These are phyloP conservation scores for Anthracocystis setariae DNA, from an alignment of 1,284 basidiomycete genomes.

Conservation along the genomic window DNA sequence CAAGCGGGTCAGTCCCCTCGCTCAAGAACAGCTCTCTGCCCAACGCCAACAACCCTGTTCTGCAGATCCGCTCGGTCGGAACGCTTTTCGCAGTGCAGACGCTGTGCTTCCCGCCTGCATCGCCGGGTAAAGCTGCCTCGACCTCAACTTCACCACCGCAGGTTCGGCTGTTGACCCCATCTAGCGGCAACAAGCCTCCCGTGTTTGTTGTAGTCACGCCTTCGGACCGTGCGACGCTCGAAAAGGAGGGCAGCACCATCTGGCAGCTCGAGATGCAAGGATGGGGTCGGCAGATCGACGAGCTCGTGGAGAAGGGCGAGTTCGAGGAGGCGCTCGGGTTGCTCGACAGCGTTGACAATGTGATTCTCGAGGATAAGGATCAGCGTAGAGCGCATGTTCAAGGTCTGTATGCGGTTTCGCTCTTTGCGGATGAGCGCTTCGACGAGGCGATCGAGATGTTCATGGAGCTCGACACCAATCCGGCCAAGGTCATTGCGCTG, in stretches of 20 bases:
- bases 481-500: conserved; percentile 89
- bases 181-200: conserved; percentile 43
- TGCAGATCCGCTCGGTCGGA: conserved; percentile 54
- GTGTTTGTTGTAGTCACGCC: conserved; percentile 48
- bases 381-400: conserved; percentile 62
- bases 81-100: conserved; percentile 58
- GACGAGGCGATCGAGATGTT: conserved; percentile 86
- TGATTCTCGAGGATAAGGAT: conserved; percentile 74
- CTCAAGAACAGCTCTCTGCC: conserved; percentile 34
- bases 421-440: conserved; percentile 77
- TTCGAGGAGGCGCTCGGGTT: conserved; percentile 85
- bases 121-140: conserved; percentile 5
- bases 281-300: conserved; percentile 85
- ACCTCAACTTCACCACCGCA: conserved; percentile 24
- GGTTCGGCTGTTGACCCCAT: conserved; percentile 47
- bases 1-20: conserved; percentile 46
- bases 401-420: conserved; percentile 77
- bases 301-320: conserved; percentile 77
- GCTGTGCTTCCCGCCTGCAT: conserved; percentile 48
- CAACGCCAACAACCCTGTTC: conserved; percentile 41
- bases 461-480: conserved; percentile 87
- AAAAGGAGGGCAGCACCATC: conserved; percentile 71
- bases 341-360: conserved; percentile 77
- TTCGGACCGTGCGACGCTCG: conserved; percentile 35
- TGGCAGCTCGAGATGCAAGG: conserved; percentile 80